Evolutionary conservation across 2,329 filamentous ascomycete species (phyloP), one percentile per base, ranked within the genome.

Genomic region (Knufia fluminis): DNA sequence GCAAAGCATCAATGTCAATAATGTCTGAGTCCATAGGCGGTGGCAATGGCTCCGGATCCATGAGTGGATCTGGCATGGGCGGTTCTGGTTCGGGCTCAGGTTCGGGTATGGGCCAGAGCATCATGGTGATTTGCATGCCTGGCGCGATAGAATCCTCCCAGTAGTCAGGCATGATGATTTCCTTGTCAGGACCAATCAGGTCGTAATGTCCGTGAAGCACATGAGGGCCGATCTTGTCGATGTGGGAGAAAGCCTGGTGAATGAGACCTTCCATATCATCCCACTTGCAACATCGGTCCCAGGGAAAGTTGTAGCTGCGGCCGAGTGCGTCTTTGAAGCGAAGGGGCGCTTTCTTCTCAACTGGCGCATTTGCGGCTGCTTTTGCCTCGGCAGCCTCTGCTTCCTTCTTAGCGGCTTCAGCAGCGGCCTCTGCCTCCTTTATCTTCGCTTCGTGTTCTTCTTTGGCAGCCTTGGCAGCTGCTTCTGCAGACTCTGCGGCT

Each of bases 311-410:
- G 65, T 94, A 96, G 66, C 94, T 95, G 57, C 90, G 78, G 26
- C 87, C 86, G 14, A 96, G 81, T 1, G 89, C 89, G 64, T 96
- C 90, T 68, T 94, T 94, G 71, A 94, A 94, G 58, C 83, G 83
- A 64, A 95, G 86, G 2, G 86, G 86, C 38, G 81, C 74, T 65
- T 87, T 85, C 57, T 74, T 74, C 49, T 74, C 71, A n/a, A 77
- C 73, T 1, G 74, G 70, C n/a, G 66, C 62, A 16, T 55, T 57
- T 23, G 60, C 61, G 23, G 55, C 62, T n/a, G 61, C 61, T 10
- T 64, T 61, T 31, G 60, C 58, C 10, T 59, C 54, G 7, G 62
- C 61, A 22, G 60, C 61, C 26, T 59, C 54, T 22, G 61, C 54
- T 38, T 58, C 59, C 17, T 57, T 58, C 28, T 57, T 58, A n/a